Evolutionary conservation across 371 early-diverging fungal species (phyloP), one percentile per base, ranked within the genome.

Genomic region (Mucor plumbeus): DNA sequence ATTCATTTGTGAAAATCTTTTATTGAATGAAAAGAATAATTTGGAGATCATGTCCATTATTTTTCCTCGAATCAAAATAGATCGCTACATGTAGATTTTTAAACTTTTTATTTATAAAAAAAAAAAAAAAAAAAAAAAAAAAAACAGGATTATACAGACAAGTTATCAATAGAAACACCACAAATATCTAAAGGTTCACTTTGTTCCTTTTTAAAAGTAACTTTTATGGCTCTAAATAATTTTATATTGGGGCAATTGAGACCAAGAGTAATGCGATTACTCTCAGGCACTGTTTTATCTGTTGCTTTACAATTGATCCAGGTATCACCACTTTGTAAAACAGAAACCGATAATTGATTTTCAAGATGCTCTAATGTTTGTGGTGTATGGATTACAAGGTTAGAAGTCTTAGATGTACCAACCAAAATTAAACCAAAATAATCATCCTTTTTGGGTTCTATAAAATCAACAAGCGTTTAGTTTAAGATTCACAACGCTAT

Each of bases 391-490:
- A 83, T 69, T 1, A 69, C 71, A 5, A 83, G 14, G 36, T 64
- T 61, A 9, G 76, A 57, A 0, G 67, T 64, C 33, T 59, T 70
- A 8, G 69, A 62, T 0, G 79, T 75, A n/a, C 81, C 76, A 7
- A 87, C 78, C 39, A 85, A 71, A 9, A 81, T 78, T 13, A 87
- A 55, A 1, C 87, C 87, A 73, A 87, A 83, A 59, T 76, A 85
- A 44, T 79, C 77, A 5, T 77, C 77, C 9, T 61, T 67, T 1
- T 66, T 66, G n/a, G 86, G 76, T 26, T n/a, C 65, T 62, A 62
- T 1, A 35, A 44, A 57, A 15, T 21, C 7, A 17, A 19, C 11
- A 43, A 8, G 17, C 7, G 5, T 4, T 38, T 7, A 14, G 26
- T 4, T 41, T 26, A 10, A 26, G 0, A 17, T 19, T 19, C 1